Base-by-base conservation (phyloP, 176 grass and related monocot genomes). In the Lolium multiflorum region DNA sequence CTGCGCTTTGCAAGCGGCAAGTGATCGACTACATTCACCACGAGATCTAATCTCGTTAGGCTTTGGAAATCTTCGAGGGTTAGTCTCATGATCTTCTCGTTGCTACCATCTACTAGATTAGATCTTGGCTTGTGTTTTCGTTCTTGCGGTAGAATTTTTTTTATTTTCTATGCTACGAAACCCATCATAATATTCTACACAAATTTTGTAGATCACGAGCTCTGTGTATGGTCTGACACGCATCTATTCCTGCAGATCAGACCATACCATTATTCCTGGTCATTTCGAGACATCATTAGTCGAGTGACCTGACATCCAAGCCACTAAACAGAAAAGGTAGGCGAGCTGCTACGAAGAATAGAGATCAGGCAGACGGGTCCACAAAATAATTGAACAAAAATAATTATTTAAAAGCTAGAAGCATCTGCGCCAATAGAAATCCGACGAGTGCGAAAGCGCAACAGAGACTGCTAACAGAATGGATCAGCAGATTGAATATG, bases 401-500 rank as follows among this genome's bases (percentile, higher is more conserved):
- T 81, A 81, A 89, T 68, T 81, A 81, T 81, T 67, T 48, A 7
- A 18, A 18, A 37, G 66, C 15, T 51, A 26, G 38, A 78, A 43
- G 62, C 60, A 20, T 74, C 65, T 52, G 25, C 35, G 57, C 87
- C 82, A 56, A 85, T 86, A 2, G 21, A n/a, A 18, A 71, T 1
- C 44, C 9, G 71, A 64, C 88, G 52, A 63, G 83, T 82, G 88
- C 78, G 70, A 77, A 90, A 86, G 83, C 43, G 88, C 88, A 86
- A 90, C 78, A 77, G 78, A 90, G 72, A 90, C 61, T 28, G 71
- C 38, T 24, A 44, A 37, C 69, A 61, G 51, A 81, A 43, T 43
- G 6, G 41, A 56, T 35, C 44, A 41, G 25, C 48, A 16, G 24
- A 49, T 35, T 47, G 46, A 75, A 86, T 44, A 59, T 14, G 7